Conservation (phyloP, 192 early-diverging fungal genomes). For the Mortierella hygrophila region DNA sequence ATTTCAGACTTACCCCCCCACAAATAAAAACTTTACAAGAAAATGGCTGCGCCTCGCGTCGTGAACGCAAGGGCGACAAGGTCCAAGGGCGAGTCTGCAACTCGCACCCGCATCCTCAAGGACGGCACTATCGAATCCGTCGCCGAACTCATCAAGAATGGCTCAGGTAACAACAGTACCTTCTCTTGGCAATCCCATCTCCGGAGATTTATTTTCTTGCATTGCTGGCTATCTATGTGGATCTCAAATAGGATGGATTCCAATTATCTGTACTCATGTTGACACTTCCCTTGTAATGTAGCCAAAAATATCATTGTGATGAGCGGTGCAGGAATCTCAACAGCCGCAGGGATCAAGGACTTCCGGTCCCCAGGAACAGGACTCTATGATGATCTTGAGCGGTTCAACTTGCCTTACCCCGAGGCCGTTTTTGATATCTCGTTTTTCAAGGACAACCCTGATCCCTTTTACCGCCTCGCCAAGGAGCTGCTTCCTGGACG, state of each 20-base stretch:
- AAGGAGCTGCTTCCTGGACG: conserved; percentile 92
- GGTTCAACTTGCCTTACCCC: conserved; percentile 92
- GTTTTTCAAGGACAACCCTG: conserved; percentile 87
- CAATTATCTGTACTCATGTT: background rate
- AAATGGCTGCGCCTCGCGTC: conserved; percentile 35
- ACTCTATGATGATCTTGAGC: conserved; percentile 90
- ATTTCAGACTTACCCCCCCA: background rate
- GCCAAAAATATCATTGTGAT: conserved; percentile 85
- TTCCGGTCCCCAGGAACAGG: conserved; percentile 94
- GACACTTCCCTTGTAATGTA: conserved; percentile 5
- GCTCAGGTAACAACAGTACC: conserved; percentile 43
- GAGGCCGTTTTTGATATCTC: conserved; percentile 95
- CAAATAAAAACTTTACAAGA: background rate
- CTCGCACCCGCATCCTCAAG: conserved; percentile 34
- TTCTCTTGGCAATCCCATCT: background rate
- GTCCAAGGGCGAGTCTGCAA: conserved; percentile 17
- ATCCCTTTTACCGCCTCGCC: conserved; percentile 90
- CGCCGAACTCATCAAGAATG: conserved; percentile 57
- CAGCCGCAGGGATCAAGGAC: conserved; percentile 90
- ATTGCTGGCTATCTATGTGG: too few relatives aligned
- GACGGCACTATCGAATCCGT: conserved; percentile 53
- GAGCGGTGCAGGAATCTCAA: conserved; percentile 94
- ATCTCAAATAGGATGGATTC: background rate
- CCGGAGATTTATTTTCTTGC: background rate
- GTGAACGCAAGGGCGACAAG: conserved; percentile 9